Evolutionary conservation across 768 basidiomycete genomes (phyloP), one percentile per base, ranked within the genome.

Genomic region (Leccinum imitatum): DNA sequence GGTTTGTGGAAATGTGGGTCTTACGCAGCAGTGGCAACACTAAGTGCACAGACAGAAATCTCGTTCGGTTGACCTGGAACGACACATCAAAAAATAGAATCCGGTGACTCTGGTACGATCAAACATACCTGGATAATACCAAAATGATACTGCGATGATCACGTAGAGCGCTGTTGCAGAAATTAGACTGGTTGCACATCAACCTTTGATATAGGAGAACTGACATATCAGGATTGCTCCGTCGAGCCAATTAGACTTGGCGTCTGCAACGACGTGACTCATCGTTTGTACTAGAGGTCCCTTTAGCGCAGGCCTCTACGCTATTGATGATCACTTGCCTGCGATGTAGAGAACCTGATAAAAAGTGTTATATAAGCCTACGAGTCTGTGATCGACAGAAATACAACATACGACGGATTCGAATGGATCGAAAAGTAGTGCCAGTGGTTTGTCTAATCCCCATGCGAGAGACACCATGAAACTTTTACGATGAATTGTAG

Each of bases 401-500:
- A 30, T 11, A 33, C 5, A 70, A 53, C 79, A 65, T 46, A 86
- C 85, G 50, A 95, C 77, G 1, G 90, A 89, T 76, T 95, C 91
- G 70, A 90, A 95, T 2, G 93, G 90, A 71, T 96, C 95, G 67
- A 96, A 95, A 37, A 95, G 79, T 57, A 95, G 77, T 15, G 86
- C 87, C 56, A 91, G 70, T 10, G 91, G 90, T 67, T 93, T 94
- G 56, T 86, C 87, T 53, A 95, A 76, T 23, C 84, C 83, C 94
- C 93, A 97, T 4, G 80, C 92, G 8, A 96, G 77, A 8, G 80
- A 80, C 31, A 91, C 83, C 63, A 91, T 87, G 65, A 91, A 87
- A 56, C 82, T 91, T 61, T 31, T 17, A 50, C 14, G n/a, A 17
- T 52, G 35, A 10, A 19, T 50, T 1, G 65, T 57, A 14, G n/a